Evolutionary conservation across 2,329 filamentous ascomycete genomes (phyloP).

Genomic region (Ceratocystis albifundus): DNA sequence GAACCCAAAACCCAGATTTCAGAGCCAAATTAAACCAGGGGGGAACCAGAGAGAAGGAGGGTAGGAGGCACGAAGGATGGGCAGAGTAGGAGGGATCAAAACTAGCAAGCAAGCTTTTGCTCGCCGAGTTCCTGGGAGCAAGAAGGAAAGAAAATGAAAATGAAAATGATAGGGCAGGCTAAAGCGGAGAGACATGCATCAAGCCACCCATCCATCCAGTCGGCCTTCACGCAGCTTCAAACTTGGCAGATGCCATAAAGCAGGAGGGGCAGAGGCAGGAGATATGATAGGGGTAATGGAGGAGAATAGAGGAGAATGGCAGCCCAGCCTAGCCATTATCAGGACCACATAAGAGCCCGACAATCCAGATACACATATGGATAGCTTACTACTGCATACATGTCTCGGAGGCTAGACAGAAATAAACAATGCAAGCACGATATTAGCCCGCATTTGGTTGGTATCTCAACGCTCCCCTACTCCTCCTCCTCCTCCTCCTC

Average conservation of each 20-base stretch:
- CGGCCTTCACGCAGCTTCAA: background rate
- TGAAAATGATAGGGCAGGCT: constrained; percentile 4
- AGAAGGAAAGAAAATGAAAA: no score
- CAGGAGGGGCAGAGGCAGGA: background rate
- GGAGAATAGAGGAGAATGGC: no score
- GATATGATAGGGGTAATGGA: no score
- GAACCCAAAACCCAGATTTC: background rate
- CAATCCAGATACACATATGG: background rate
- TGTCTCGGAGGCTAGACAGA: background rate
- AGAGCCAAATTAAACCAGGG: background rate
- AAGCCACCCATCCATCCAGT: background rate
- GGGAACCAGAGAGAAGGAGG: background rate
- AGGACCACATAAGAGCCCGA: background rate
- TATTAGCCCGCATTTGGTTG: background rate
- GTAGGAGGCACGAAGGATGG: background rate
- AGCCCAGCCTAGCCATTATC: background rate
- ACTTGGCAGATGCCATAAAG: constrained; percentile 5
- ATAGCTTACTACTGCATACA: background rate
- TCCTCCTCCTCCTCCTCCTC: background rate
- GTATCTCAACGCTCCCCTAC: background rate
- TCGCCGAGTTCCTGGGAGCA: background rate
- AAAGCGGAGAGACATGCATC: background rate
- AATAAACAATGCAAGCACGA: background rate
- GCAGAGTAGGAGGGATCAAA: background rate
- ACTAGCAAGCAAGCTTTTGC: background rate